Percentiles rank a stretch among this genome's conserved stretches.
phyloP scores from a whole-genome alignment of 495 filamentous ascomycete genomes.

The Penicillium fimorum region DNA sequence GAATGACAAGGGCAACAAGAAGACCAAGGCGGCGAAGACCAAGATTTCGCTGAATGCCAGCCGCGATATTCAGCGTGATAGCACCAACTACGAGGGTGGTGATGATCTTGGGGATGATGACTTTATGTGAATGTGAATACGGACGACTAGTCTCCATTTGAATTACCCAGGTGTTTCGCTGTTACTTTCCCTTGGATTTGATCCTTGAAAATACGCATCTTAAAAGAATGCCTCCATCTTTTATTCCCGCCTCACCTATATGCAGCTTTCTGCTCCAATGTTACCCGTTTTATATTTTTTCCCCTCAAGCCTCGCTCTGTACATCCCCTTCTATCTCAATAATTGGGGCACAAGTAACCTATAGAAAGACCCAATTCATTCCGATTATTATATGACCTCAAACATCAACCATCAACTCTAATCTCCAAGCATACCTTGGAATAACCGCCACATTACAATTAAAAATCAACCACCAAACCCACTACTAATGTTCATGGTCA shows the following conservation, averaged over 20 bases:
- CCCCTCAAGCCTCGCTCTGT: constrained; percentile 12
- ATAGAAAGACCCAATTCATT: constrained; percentile 16
- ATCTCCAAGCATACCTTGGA: background rate
- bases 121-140: constrained; percentile 58
- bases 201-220: constrained; percentile 17
- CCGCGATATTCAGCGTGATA: constrained; percentile 67
- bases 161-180: constrained; percentile 5
- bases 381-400: constrained; percentile 11
- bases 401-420: background rate
- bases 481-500: no score
- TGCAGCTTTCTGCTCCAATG: background rate
- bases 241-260: background rate
- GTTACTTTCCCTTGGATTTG: constrained; percentile 16
- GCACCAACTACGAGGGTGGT: constrained; percentile 70
- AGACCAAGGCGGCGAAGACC: constrained; percentile 90
- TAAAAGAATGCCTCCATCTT: constrained; percentile 1
- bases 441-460: background rate
- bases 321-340: constrained; percentile 8
- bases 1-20: constrained; percentile 92
- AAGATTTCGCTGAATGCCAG: constrained; percentile 78
- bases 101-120: constrained; percentile 75
- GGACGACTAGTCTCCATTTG: constrained; percentile 15
- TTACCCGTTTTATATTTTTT: background rate
- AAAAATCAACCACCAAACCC: constrained; percentile 8
- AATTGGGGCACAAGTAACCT: background rate